A percentile compares a stretch with the other conserved stretches of the same genome.
These are phyloP conservation scores for Pezicula radicicola DNA, from an alignment of 2,329 filamentous ascomycete species.

Conservation along the genomic window DNA sequence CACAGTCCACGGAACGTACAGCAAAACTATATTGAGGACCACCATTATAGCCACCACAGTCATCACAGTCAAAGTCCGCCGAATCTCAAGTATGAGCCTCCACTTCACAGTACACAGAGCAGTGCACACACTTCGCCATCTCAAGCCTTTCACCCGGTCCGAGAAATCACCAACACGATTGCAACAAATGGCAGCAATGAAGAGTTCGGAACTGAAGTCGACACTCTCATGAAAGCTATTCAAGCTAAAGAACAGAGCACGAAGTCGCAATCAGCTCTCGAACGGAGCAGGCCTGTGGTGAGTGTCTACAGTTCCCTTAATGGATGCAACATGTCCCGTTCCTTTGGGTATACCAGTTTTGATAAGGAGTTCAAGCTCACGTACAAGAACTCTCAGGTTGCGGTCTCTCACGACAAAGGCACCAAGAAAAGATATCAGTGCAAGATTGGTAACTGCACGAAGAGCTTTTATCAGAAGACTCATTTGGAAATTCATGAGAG, in stretches of 20 bases:
- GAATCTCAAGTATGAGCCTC: conserved; percentile 31
- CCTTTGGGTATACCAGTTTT: conserved; percentile 2
- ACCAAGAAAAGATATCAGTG: conserved; percentile 68
- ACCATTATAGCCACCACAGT: conserved; percentile 8
- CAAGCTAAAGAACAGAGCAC: conserved; percentile 59
- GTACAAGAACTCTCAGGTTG: conserved; percentile 15
- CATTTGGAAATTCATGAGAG: conserved; percentile 88
- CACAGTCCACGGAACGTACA: conserved; percentile 29
- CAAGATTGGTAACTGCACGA: conserved; percentile 68
- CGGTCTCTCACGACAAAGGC: conserved; percentile 5
- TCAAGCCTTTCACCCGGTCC: conserved; percentile 7
- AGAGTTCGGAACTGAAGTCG: conserved; percentile 77
- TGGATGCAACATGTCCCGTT: conserved; percentile 17
- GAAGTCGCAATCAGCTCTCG: conserved; percentile 18
- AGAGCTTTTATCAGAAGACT: conserved; percentile 87
- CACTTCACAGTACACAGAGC: conserved; percentile 8
- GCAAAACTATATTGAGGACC: conserved; percentile 26
- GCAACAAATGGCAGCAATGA: conserved; percentile 33
- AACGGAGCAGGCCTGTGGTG: conserved; percentile 21
- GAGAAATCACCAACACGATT: conserved; percentile 1
- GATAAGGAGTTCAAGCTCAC: conserved; percentile 20
- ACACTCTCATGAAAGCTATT: conserved; percentile 85
- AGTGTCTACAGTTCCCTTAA: conserved; percentile 29
- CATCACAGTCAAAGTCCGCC: conserved; percentile 30
- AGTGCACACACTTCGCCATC: conserved; percentile 14